Conservation (phyloP, 2,329 filamentous ascomycete genomes). For the Graphiopsis chlorocephala region DNA sequence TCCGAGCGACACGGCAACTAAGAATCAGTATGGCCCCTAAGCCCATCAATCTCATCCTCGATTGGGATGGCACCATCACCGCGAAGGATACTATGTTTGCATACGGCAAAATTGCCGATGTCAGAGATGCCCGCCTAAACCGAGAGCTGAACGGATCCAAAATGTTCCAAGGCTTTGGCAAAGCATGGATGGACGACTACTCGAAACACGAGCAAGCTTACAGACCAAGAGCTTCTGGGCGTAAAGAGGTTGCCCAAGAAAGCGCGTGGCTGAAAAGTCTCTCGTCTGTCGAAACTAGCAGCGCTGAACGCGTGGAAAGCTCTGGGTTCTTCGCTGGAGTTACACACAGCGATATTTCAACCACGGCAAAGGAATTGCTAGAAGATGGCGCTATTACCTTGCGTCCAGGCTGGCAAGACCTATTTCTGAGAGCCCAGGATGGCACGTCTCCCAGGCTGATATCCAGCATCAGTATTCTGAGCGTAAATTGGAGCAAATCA, state of each 20-base stretch:
- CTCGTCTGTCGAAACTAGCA: conserved; percentile 39
- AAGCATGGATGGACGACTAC: conserved; percentile 44
- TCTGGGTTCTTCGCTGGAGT: conserved; percentile 41
- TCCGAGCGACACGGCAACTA: neutral
- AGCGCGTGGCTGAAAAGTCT: conserved; percentile 38
- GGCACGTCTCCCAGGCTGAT: neutral
- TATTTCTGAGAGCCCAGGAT: conserved; percentile 27
- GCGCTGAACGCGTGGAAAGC: conserved; percentile 39
- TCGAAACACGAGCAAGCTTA: conserved; percentile 32
- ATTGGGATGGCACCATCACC: conserved; percentile 51
- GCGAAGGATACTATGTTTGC: conserved; percentile 44
- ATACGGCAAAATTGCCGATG: conserved; percentile 39
- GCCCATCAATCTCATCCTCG: conserved; percentile 37
- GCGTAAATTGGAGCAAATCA: conserved; percentile 48
- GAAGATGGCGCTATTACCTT: conserved; percentile 34
- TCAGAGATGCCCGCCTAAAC: conserved; percentile 26
- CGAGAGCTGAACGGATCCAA: conserved; percentile 18
- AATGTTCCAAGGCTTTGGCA: conserved; percentile 36
- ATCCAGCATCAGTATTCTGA: conserved; percentile 37
- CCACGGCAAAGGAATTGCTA: conserved; percentile 31
- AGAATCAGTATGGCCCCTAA: neutral
- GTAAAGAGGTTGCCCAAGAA: conserved; percentile 37
- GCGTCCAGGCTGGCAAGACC: conserved; percentile 36
- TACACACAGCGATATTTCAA: conserved; percentile 31
- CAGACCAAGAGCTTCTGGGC: conserved; percentile 27